phyloP scores from a whole-genome alignment of 805 yeast species.

The Cyberlindnera mrakii region DNA sequence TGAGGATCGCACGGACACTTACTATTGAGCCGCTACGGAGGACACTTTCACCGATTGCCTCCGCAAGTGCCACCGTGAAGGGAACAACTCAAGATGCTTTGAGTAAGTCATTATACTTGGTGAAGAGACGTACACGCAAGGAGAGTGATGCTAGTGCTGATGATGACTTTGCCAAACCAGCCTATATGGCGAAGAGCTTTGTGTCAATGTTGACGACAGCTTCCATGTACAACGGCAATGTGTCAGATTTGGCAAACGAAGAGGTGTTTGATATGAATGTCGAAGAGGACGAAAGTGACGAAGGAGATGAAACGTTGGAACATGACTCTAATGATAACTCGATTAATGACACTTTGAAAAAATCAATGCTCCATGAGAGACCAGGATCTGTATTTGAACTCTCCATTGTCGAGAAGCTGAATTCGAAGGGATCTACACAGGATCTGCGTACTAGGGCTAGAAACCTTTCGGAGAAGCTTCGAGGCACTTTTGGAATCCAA shows the following conservation, averaged over 20 bases:
- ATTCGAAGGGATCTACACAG: slow-evolving; percentile 3
- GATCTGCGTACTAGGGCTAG: slow-evolving; percentile 27
- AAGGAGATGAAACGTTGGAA: not conserved
- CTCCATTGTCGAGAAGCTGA: slow-evolving; percentile 16
- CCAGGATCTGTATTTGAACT: slow-evolving; percentile 25
- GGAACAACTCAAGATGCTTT: not conserved
- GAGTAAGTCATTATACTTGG: slow-evolving; percentile 1
- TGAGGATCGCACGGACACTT: not conserved
- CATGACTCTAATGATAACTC: not conserved
- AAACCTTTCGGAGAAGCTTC: slow-evolving; percentile 31
- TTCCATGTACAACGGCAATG: slow-evolving; percentile 34
- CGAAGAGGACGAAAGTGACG: not conserved
- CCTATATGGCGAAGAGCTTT: slow-evolving; percentile 45
- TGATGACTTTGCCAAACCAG: slow-evolving; percentile 30
- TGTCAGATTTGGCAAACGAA: slow-evolving; percentile 28
- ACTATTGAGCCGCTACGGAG: not conserved
- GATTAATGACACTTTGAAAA: not conserved
- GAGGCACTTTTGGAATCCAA: slow-evolving; percentile 36
- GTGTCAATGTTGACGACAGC: slow-evolving; percentile 53
- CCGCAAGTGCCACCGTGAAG: not conserved
- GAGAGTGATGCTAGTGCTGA: slow-evolving; percentile 5
- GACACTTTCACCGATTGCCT: slow-evolving; percentile 1
- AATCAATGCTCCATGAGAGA: not conserved
- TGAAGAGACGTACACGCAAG: not conserved
- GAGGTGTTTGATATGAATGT: not conserved